phyloP scores from a whole-genome alignment of 2,329 filamentous ascomycete genomes.

The Pyrenophora tritici-repentis region DNA sequence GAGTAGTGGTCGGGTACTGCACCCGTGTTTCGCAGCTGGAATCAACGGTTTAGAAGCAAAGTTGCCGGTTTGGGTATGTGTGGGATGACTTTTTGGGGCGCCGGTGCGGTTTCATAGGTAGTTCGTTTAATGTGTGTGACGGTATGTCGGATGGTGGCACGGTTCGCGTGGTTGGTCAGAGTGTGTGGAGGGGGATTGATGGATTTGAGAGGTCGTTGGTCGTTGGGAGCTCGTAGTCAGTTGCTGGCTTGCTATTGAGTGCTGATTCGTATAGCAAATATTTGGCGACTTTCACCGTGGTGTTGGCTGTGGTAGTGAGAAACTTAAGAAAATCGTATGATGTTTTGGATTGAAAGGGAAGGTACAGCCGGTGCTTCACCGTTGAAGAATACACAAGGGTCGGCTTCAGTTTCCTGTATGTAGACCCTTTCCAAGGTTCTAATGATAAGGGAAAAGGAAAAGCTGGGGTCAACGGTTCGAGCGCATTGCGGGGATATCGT shows the following conservation, averaged over 20 bases:
- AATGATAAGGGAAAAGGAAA: not conserved
- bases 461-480: not conserved
- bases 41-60: constrained; percentile 7
- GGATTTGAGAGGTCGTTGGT: not conserved
- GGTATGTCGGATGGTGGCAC: not conserved
- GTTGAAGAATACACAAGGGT: not conserved
- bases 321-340: too few relatives aligned
- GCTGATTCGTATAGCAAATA: too few relatives aligned
- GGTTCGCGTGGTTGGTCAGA: not conserved
- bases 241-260: too few relatives aligned
- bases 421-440: not conserved
- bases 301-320: too few relatives aligned
- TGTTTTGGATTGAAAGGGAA: not conserved
- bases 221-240: not conserved
- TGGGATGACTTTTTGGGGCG: too few relatives aligned
- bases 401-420: not conserved
- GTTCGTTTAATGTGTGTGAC: not conserved
- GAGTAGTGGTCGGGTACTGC: constrained; percentile 11
- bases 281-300: too few relatives aligned
- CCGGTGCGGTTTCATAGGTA: not conserved
- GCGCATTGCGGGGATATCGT: too few relatives aligned
- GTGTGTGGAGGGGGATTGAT: not conserved
- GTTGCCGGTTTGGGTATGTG: constrained; percentile 7
- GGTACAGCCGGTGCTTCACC: not conserved
- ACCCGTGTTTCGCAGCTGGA: constrained; percentile 14